phyloP scores from a whole-genome alignment of 2,329 filamentous ascomycete genomes.

The Arthrocladium fulminans region DNA sequence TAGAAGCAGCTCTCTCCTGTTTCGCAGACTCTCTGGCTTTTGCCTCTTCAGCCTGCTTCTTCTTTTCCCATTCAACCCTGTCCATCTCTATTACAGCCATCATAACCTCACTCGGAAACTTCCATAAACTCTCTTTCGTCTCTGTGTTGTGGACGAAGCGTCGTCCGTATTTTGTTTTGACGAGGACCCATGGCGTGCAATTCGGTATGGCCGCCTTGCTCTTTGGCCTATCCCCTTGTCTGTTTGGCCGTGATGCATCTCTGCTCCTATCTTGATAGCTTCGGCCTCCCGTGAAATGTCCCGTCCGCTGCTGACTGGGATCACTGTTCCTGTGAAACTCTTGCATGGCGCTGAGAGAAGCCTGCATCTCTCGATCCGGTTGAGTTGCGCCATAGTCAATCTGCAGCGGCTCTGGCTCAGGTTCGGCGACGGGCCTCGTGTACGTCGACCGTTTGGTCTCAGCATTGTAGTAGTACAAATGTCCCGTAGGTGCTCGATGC shows the following conservation, averaged over 20 bases:
- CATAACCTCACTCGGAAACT: constrained; percentile 79
- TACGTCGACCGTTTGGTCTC: constrained; percentile 81
- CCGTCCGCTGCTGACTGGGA: constrained; percentile 31
- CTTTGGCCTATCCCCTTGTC: constrained; percentile 64
- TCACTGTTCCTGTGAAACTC: constrained; percentile 28
- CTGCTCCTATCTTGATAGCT: constrained; percentile 50
- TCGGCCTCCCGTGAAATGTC: constrained; percentile 42
- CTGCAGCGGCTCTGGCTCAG: constrained; percentile 15
- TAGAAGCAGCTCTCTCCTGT: constrained; percentile 15
- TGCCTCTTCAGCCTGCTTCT: constrained; percentile 14
- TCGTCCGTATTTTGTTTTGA: constrained; percentile 83
- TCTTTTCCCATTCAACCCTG: constrained; percentile 58
- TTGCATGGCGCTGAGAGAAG: constrained; percentile 18
- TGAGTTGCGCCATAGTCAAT: constrained; percentile 22
- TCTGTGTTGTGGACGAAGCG: constrained; percentile 82
- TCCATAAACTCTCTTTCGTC: constrained; percentile 89
- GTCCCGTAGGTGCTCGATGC: constrained; percentile 74
- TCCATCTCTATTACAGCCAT: constrained; percentile 62
- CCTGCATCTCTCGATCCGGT: constrained; percentile 18
- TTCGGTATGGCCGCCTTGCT: constrained; percentile 70
- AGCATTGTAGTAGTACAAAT: constrained; percentile 80
- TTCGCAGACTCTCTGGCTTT: constrained; percentile 18
- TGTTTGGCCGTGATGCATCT: constrained; percentile 46
- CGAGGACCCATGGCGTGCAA: constrained; percentile 77
- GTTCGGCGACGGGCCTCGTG: constrained; percentile 50